Conservation (phyloP, 768 basidiomycete genomes). For the Sporobolomyces pararoseus region DNA sequence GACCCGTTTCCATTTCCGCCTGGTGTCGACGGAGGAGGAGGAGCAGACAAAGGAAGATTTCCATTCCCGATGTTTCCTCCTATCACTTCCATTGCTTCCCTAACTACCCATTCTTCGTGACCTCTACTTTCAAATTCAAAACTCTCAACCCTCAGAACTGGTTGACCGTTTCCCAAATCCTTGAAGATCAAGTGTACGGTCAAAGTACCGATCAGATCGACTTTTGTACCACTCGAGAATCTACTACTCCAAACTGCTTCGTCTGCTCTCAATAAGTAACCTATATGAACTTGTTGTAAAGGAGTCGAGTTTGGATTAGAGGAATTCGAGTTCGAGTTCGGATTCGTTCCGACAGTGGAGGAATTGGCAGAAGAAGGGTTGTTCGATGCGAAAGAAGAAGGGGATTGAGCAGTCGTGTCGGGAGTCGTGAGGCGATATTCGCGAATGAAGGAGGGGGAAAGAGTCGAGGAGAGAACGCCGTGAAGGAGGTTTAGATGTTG, state of each 20-base stretch:
- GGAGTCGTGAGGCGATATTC: conserved; percentile 38
- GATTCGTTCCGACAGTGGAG: background rate
- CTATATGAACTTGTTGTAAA: conserved; percentile 29
- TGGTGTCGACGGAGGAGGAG: background rate
- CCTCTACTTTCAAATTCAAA: conserved; percentile 37
- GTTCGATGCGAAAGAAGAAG: background rate
- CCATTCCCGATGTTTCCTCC: background rate
- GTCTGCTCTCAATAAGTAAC: conserved; percentile 38
- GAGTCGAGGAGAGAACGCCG: conserved; percentile 12
- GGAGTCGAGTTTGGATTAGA: background rate
- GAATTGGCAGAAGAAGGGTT: background rate
- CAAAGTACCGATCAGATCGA: conserved; percentile 31
- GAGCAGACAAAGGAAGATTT: too few relatives aligned
- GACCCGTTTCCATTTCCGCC: background rate
- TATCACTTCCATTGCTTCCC: conserved; percentile 19
- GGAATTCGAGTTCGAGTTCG: too few relatives aligned
- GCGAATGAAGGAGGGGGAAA: conserved; percentile 27
- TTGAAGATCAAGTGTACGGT: conserved; percentile 39
- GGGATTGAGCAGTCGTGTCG: conserved; percentile 21
- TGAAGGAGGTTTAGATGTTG: conserved; percentile 36
- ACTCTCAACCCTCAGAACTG: conserved; percentile 34
- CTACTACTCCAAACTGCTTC: conserved; percentile 27
- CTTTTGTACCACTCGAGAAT: conserved; percentile 17
- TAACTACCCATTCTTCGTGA: conserved; percentile 30
- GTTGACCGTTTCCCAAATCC: conserved; percentile 22